A percentile compares a stretch with the other conserved stretches of the same genome.
Conservation (phyloP, 2,329 filamentous ascomycete genomes). For the Botrytis medusae region DNA sequence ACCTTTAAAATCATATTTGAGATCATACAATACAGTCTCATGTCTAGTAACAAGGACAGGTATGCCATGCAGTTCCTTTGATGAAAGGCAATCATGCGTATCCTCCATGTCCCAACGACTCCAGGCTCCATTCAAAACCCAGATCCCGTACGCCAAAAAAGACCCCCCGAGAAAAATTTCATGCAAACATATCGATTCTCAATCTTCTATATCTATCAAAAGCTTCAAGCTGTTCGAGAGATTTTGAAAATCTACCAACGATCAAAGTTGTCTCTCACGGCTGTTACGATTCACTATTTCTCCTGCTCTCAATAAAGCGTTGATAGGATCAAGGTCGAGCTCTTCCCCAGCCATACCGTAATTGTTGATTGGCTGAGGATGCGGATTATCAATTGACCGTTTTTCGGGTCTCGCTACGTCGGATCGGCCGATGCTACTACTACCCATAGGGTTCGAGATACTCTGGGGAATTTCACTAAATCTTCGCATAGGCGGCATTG, state of each 20-base stretch:
- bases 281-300: constrained; percentile 55
- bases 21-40: constrained; percentile 18
- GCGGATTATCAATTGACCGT: constrained; percentile 22
- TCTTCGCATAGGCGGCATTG: constrained; percentile 35
- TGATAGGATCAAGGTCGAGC: constrained; percentile 55
- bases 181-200: not conserved
- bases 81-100: constrained; percentile 10
- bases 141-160: constrained; percentile 20
- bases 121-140: constrained; percentile 20
- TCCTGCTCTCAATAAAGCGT: constrained; percentile 56
- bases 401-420: not conserved
- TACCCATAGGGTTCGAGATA: constrained; percentile 16
- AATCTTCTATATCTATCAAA: not conserved
- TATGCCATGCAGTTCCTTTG: constrained; percentile 1
- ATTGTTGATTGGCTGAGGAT: constrained; percentile 28
- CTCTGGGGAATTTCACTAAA: constrained; percentile 24
- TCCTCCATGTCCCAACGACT: constrained; percentile 20
- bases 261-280: constrained; percentile 21
- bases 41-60: constrained; percentile 19
- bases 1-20: constrained; percentile 18
- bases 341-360: constrained; percentile 35
- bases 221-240: not conserved
- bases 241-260: not conserved
- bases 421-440: not conserved
- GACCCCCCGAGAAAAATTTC: constrained; percentile 12